Percentiles rank a stretch among this genome's conserved stretches.
Evolutionary conservation across 139 green algal genomes (phyloP).

Genomic region (Eudorina sp.): DNA sequence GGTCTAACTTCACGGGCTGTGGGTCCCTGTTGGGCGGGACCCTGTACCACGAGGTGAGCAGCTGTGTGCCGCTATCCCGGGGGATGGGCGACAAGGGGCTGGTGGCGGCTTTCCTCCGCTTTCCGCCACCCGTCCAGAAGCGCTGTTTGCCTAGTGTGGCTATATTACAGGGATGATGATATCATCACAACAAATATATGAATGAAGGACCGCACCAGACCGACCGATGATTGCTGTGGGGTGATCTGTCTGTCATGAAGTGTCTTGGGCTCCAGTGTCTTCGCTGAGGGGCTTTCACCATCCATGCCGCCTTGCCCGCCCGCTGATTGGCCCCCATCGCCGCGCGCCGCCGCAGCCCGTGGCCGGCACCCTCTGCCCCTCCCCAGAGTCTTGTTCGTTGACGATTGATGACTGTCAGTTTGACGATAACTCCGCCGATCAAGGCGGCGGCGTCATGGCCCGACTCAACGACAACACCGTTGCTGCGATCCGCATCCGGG

Average conservation of each 20-base stretch:
- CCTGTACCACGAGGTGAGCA: background rate
- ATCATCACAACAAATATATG: too few relatives aligned
- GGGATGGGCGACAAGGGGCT: too few relatives aligned
- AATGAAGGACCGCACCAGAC: too few relatives aligned
- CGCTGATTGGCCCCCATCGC: background rate
- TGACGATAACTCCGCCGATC: background rate
- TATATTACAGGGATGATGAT: background rate
- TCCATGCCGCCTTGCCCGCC: background rate
- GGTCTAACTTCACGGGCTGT: background rate
- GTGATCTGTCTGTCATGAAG: background rate
- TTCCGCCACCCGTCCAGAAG: too few relatives aligned
- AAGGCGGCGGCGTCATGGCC: background rate
- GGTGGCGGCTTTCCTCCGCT: too few relatives aligned
- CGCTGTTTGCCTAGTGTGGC: background rate
- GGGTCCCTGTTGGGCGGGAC: background rate
- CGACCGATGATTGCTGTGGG: background rate
- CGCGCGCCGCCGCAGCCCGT: background rate
- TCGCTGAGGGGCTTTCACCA: background rate
- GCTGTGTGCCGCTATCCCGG: background rate
- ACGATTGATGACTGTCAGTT: background rate
- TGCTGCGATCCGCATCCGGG: background rate
- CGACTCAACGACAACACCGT: background rate
- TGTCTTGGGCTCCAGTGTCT: background rate
- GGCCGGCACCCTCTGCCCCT: background rate
- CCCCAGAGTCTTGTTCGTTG: background rate